phyloP scores from a whole-genome alignment of 108 stramenopile species.

The Nitzschia palea region DNA sequence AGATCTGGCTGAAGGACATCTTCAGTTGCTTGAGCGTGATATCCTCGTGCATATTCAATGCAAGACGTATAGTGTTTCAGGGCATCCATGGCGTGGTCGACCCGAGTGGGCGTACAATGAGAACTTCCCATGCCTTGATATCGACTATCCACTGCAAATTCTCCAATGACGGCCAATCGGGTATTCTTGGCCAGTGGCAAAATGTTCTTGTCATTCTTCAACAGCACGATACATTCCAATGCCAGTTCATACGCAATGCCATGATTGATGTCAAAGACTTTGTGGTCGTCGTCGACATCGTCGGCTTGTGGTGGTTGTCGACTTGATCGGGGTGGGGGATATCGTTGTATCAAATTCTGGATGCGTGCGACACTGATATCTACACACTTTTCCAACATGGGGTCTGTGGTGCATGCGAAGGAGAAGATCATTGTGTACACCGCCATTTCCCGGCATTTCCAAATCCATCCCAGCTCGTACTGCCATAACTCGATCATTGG shows the following conservation, averaged over 20 bases:
- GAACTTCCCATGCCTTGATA: conserved; percentile 58
- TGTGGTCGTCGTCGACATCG: not conserved
- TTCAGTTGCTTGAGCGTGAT: conserved; percentile 36
- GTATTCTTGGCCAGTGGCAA: conserved; percentile 32
- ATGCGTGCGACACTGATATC: conserved; percentile 31
- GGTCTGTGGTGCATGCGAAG: conserved; percentile 5
- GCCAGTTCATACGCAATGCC: conserved; percentile 40
- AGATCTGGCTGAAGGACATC: conserved; percentile 18
- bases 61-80: conserved; percentile 10
- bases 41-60: conserved; percentile 40
- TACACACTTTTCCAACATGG: not conserved
- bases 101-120: conserved; percentile 34
- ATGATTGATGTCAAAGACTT: conserved; percentile 30
- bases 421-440: conserved; percentile 24
- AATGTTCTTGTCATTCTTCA: conserved; percentile 45
- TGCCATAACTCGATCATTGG: conserved; percentile 41
- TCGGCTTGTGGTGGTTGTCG: not conserved
- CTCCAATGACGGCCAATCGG: conserved; percentile 48
- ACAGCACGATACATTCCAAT: conserved; percentile 43
- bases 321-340: not conserved
- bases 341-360: conserved; percentile 9
- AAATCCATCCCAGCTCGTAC: conserved; percentile 63
- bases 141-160: conserved; percentile 49
- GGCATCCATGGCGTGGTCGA: conserved; percentile 31
- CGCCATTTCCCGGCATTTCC: conserved; percentile 70